phyloP scores from a whole-genome alignment of 805 yeast genomes.

The Kurtzmaniella fragi region DNA sequence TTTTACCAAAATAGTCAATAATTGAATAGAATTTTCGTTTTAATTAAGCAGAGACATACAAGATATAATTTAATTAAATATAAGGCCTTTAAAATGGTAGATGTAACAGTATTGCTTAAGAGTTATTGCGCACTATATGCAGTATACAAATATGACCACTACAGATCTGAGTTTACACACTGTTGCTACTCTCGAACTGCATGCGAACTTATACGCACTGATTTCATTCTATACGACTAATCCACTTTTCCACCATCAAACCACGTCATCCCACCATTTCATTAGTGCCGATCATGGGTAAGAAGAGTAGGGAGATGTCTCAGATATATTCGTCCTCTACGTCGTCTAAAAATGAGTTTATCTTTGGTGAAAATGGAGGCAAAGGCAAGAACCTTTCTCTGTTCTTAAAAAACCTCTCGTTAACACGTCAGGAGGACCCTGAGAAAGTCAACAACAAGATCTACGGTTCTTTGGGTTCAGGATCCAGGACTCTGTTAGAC shows the following conservation, averaged over 20 bases:
- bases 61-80: no score
- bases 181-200: background rate
- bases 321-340: conserved; percentile 27
- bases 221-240: background rate
- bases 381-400: conserved; percentile 54
- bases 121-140: no score
- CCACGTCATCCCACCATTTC: background rate
- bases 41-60: no score
- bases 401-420: conserved; percentile 41
- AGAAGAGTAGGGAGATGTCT: conserved; percentile 41
- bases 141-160: no score
- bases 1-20: no score
- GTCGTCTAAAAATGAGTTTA: conserved; percentile 45
- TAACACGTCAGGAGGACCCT: conserved; percentile 20
- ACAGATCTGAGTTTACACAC: no score
- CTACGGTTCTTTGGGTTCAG: conserved; percentile 33
- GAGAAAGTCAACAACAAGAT: conserved; percentile 31
- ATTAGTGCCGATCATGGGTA: conserved; percentile 25
- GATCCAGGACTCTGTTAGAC: conserved; percentile 3
- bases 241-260: background rate
- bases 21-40: no score
- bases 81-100: no score
- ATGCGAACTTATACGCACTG: background rate
- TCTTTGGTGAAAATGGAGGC: conserved; percentile 67
- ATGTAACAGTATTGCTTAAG: no score